A percentile compares a stretch with the other conserved stretches of the same genome.
Evolutionary conservation across 192 early-diverging fungal genomes (phyloP).

Genomic region (Dispira simplex): DNA sequence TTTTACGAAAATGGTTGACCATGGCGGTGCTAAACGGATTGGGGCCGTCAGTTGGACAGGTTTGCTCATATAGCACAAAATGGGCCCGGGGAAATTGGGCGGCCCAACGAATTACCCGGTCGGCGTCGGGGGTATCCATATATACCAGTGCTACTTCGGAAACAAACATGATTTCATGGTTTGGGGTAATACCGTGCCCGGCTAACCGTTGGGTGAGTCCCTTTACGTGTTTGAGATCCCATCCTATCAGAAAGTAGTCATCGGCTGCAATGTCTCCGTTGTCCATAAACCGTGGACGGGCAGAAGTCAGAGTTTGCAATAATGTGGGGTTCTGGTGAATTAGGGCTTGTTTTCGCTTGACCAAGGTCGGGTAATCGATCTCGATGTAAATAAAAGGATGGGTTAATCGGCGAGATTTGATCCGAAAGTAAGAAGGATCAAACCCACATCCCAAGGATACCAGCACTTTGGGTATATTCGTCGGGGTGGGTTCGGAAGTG

Average conservation of each 20-base stretch:
- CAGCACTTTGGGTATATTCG: neutral
- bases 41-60: neutral
- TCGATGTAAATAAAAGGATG: neutral
- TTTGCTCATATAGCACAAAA: constrained; percentile 9
- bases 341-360: neutral
- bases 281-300: neutral
- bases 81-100: neutral
- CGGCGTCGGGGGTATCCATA: constrained; percentile 8
- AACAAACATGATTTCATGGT: constrained; percentile 1
- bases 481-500: neutral
- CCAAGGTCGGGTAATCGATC: constrained; percentile 1
- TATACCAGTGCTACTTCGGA: constrained; percentile 10
- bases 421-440: constrained; percentile 9
- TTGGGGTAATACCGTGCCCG: neutral
- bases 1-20: constrained; percentile 8
- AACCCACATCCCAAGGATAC: constrained; percentile 10
- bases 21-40: constrained; percentile 9
- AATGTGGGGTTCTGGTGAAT: neutral
- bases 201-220: neutral
- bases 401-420: neutral
- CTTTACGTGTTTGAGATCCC: constrained; percentile 6
- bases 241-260: constrained; percentile 4
- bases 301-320: neutral
- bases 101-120: constrained; percentile 6
- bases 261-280: constrained; percentile 6